A percentile compares a stretch with the other conserved stretches of the same genome.
Evolutionary conservation across 208 protist genomes (phyloP).

Genomic region (Wallacemonas sp.): DNA sequence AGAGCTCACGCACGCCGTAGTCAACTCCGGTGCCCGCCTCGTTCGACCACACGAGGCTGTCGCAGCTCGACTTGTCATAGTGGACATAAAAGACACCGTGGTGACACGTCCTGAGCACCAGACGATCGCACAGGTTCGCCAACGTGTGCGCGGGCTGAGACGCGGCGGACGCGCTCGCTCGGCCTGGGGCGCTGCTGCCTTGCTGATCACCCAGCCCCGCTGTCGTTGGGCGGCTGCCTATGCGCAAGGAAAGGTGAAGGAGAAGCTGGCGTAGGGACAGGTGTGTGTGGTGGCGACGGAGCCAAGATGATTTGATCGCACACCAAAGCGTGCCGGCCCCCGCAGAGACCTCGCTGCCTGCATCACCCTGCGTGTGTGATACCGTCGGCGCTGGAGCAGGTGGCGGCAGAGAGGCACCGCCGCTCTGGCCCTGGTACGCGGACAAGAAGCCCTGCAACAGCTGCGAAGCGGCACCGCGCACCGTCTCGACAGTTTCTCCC

Average conservation of each 20-base stretch:
- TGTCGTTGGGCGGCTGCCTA: slow-evolving; percentile 13
- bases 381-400: no score
- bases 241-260: slow-evolving; percentile 35
- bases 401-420: no score
- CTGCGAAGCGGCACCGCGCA: neutral
- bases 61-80: slow-evolving; percentile 78
- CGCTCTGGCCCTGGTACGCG: neutral
- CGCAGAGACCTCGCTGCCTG: neutral
- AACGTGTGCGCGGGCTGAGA: no score
- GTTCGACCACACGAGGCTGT: slow-evolving; percentile 79
- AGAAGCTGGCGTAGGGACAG: slow-evolving; percentile 51
- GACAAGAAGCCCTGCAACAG: slow-evolving; percentile 1
- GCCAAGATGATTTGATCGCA: slow-evolving; percentile 57
- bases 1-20: slow-evolving; percentile 77
- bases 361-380: neutral
- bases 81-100: slow-evolving; percentile 52
- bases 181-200: neutral
- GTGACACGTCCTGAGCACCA: slow-evolving; percentile 63
- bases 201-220: neutral
- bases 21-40: slow-evolving; percentile 51
- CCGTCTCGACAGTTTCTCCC: neutral
- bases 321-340: slow-evolving; percentile 22
- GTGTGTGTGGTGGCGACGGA: slow-evolving; percentile 78
- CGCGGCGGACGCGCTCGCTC: neutral
- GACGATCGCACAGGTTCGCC: slow-evolving; percentile 58